Percentiles rank a stretch among this genome's conserved stretches.
These are phyloP conservation scores for Fusarium drepaniforme DNA, from an alignment of 2,329 filamentous ascomycete species.

Conservation along the genomic window DNA sequence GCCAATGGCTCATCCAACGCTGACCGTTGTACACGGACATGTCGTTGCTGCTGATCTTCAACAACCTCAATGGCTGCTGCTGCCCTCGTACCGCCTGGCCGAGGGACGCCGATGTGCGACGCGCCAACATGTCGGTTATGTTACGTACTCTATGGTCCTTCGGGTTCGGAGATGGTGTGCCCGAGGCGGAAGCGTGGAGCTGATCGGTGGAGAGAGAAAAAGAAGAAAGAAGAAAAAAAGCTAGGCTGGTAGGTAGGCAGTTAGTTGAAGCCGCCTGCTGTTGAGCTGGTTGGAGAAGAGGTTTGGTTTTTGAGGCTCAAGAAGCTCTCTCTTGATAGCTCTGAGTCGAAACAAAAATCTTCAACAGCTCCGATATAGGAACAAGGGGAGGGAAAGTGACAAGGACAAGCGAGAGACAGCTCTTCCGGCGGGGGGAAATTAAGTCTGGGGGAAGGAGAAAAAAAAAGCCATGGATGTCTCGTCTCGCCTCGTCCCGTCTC, in stretches of 20 bases:
- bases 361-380: background rate
- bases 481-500: conserved; percentile 13
- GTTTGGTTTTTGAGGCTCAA: background rate
- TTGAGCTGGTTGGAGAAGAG: conserved; percentile 14
- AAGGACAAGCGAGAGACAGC: conserved; percentile 7
- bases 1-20: conserved; percentile 34
- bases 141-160: background rate
- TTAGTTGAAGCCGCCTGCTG: conserved; percentile 15
- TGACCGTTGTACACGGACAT: conserved; percentile 12
- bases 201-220: conserved; percentile 17
- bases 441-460: background rate
- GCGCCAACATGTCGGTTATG: conserved; percentile 33
- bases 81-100: conserved; percentile 33
- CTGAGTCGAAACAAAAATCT: background rate
- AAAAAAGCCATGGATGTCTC: background rate
- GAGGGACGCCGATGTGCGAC: conserved; percentile 38
- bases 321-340: background rate
- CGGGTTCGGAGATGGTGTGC: conserved; percentile 6
- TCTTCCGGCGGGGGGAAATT: conserved; percentile 21
- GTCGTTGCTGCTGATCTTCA: conserved; percentile 15
- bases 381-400: background rate
- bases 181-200: conserved; percentile 25
- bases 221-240: background rate
- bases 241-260: background rate
- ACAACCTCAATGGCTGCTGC: conserved; percentile 8